Evolutionary conservation across 108 stramenopile species (phyloP), one percentile per base, ranked within the genome.

Genomic region (Pseudonitzschia pungens): DNA sequence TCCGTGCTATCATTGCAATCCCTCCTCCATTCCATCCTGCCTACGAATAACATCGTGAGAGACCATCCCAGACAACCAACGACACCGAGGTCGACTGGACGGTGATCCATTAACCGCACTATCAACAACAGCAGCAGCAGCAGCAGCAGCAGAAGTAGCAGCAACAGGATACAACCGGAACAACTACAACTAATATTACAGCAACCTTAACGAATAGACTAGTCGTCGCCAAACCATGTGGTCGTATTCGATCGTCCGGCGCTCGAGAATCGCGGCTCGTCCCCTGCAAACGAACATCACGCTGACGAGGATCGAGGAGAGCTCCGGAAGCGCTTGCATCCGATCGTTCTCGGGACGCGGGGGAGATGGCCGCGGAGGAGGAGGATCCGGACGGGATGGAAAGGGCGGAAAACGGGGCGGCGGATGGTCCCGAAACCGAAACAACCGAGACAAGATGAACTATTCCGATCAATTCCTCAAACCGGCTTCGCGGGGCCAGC

Each of bases 401-500:
- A 24, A 55, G 15, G 40, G 55, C 33, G 70, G 70, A 16, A 40
- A 16, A 56, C 20, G 16, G 54, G 36, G 36, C 4, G 21, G 55
- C 7, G 51, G 70, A 32, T 56, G 54, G 54, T 41, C 53, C 0
- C 42, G 42, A 56, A 56, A 59, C 28, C 29, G 32, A 26, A 54
- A 40, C 57, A 48, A 51, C 12, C 2, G 70, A 29, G 60, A 81
- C 31, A 79, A 80, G 53, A 27, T 64, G 32, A 83, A 80, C 60
- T 86, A 73, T 71, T 76, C 79, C 4, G 52, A 78, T 9, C 29
- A 65, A 29, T 69, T 80, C 24, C 43, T 86, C 12, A 63, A 86
- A 32, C 82, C 79, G 1, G 82, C 85, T 28, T 82, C 79, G 2
- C 68, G 79, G 31, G 85, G 85, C 9, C 74, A 81, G 62, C 56